These are phyloP conservation scores for Beta macrorhiza DNA, from an alignment of 179 eudicot genomes.

Conservation along the genomic window DNA sequence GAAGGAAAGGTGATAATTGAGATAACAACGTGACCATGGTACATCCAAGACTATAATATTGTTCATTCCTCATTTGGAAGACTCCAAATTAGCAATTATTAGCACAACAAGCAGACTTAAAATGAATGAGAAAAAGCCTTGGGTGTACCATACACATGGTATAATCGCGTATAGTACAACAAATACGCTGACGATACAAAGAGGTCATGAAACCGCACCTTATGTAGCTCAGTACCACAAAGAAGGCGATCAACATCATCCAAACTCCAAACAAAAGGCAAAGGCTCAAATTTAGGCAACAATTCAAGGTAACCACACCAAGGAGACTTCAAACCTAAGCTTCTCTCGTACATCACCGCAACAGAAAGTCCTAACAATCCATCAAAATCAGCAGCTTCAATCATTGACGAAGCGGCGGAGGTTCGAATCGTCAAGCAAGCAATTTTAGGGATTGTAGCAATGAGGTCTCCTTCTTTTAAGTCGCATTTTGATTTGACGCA, in stretches of 20 bases:
- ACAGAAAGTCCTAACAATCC: conserved; percentile 61
- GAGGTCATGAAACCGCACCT: conserved; percentile 38
- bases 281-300: conserved; percentile 49
- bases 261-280: conserved; percentile 76
- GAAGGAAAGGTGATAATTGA: too few relatives aligned
- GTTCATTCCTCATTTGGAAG: too few relatives aligned
- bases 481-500: conserved; percentile 51
- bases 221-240: conserved; percentile 80
- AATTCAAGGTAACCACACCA: conserved; percentile 78
- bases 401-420: conserved; percentile 51
- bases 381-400: conserved; percentile 53
- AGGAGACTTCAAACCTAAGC: conserved; percentile 58
- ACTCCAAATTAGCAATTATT: too few relatives aligned
- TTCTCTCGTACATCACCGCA: conserved; percentile 82
- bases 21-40: too few relatives aligned
- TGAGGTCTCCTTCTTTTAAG: conserved; percentile 58
- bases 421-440: conserved; percentile 70
- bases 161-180: too few relatives aligned
- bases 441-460: conserved; percentile 72
- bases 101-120: too few relatives aligned
- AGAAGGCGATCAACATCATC: conserved; percentile 63
- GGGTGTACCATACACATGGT: too few relatives aligned
- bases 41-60: too few relatives aligned
- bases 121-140: too few relatives aligned
- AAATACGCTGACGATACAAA: too few relatives aligned